Conservation (phyloP, 2,329 filamentous ascomycete species). For the Colletotrichum sp. region DNA sequence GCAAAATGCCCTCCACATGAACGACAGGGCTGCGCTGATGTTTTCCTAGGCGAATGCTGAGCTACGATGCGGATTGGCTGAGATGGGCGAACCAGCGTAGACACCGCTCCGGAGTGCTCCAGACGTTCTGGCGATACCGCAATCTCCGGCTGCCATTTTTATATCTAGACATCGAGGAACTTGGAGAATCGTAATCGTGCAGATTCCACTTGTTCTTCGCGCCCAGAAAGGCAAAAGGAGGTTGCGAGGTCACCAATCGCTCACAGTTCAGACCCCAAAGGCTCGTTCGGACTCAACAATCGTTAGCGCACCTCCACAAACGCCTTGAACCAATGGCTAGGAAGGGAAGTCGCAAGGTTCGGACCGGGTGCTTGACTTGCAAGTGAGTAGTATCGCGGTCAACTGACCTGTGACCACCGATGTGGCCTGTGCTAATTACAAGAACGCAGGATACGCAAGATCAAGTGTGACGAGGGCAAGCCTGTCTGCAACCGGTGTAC, state of each 20-base stretch:
- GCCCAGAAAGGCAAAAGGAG: neutral
- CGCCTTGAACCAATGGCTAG: neutral
- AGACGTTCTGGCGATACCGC: neutral
- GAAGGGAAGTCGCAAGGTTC: slow-evolving; percentile 36
- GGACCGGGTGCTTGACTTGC: slow-evolving; percentile 58
- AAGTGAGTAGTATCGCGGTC: slow-evolving; percentile 39
- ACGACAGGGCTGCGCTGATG: neutral
- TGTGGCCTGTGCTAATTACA: neutral
- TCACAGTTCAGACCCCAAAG: neutral
- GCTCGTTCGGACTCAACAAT: neutral
- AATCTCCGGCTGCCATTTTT: neutral
- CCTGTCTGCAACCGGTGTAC: slow-evolving; percentile 57
- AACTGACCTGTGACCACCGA: neutral
- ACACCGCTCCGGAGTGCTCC: neutral
- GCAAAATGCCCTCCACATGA: neutral
- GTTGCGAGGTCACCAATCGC: neutral
- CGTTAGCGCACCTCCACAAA: neutral
- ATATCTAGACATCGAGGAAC: neutral
- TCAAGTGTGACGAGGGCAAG: slow-evolving; percentile 62
- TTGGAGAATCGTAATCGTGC: neutral
- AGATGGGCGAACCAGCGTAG: neutral
- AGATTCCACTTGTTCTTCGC: neutral
- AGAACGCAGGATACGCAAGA: slow-evolving; percentile 49
- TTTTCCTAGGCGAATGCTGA: neutral
- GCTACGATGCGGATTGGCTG: neutral